Conservation (phyloP, 2,329 filamentous ascomycete genomes). For the Epichloe glyceriae region DNA sequence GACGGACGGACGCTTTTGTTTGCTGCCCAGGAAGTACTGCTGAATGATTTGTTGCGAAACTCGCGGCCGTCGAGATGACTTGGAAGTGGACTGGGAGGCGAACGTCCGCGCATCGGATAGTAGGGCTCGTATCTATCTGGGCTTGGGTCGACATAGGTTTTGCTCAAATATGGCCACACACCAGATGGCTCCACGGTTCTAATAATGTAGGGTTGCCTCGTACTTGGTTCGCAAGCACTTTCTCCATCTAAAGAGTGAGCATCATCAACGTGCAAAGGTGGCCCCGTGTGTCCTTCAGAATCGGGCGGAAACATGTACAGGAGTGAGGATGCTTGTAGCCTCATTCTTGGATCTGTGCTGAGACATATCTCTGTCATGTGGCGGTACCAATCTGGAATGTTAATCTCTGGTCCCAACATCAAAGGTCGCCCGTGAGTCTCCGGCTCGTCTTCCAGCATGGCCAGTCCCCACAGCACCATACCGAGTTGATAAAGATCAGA, state of each 20-base stretch:
- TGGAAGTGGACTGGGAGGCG: constrained; percentile 38
- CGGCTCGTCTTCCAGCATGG: constrained; percentile 78
- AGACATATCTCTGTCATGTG: constrained; percentile 66
- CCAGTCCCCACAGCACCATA: constrained; percentile 92
- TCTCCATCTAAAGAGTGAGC: constrained; percentile 27
- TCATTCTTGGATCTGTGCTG: constrained; percentile 56
- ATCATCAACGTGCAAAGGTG: constrained; percentile 28
- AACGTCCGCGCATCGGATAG: constrained; percentile 37
- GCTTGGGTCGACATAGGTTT: constrained; percentile 23
- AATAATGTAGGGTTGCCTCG: constrained; percentile 21
- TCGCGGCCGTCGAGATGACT: constrained; percentile 28
- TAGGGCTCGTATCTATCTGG: constrained; percentile 27
- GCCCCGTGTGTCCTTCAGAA: constrained; percentile 8
- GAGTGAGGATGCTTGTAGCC: constrained; percentile 61
- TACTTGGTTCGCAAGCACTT: constrained; percentile 21
- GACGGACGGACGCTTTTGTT: constrained; percentile 26
- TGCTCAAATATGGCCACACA: constrained; percentile 31
- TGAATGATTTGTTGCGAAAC: constrained; percentile 15
- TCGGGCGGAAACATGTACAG: constrained; percentile 51
- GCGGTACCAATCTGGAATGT: constrained; percentile 69
- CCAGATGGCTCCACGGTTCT: constrained; percentile 28
- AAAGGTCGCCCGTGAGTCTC: constrained; percentile 66
- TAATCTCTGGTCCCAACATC: constrained; percentile 39
- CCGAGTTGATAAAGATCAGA: constrained; percentile 92
- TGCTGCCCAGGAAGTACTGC: constrained; percentile 24